These are phyloP conservation scores for Taiozyma sp. DNA, from an alignment of 1,139 yeast genomes.

Conservation along the genomic window DNA sequence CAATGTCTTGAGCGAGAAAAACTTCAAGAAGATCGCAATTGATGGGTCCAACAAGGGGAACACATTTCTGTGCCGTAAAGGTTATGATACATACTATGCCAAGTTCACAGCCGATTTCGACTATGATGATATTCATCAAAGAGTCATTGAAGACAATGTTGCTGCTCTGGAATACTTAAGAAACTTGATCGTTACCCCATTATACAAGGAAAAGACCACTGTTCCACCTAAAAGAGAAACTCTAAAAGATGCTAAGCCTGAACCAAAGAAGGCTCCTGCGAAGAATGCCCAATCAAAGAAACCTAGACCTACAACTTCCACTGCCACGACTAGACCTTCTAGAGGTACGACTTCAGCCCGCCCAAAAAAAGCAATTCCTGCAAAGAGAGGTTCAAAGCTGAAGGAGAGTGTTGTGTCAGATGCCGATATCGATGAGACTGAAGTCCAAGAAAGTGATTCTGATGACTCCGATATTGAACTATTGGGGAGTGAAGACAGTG, in stretches of 20 bases:
- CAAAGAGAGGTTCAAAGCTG: slow-evolving; percentile 4
- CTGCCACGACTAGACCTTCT: neutral
- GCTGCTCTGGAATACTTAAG: slow-evolving; percentile 10
- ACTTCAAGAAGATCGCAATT: slow-evolving; percentile 14
- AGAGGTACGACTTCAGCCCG: neutral
- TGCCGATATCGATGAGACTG: slow-evolving; percentile 1
- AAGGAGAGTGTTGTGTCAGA: slow-evolving; percentile 5
- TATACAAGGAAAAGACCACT: slow-evolving; percentile 3
- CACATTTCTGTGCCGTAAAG: slow-evolving; percentile 19
- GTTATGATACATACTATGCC: slow-evolving; percentile 20
- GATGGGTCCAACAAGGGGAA: slow-evolving; percentile 18
- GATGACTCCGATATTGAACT: slow-evolving; percentile 3
- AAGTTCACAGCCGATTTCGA: slow-evolving; percentile 10
- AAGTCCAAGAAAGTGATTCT: slow-evolving; percentile 1
- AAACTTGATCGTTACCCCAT: slow-evolving; percentile 11
- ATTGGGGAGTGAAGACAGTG: neutral
- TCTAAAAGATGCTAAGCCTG: neutral
- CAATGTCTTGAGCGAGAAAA: slow-evolving; percentile 11
- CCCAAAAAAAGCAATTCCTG: neutral
- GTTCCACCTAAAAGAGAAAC: neutral
- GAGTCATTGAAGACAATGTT: slow-evolving; percentile 9
- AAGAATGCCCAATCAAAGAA: neutral
- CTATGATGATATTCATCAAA: slow-evolving; percentile 8
- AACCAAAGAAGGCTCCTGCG: neutral
- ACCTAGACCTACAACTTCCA: neutral